phyloP scores from a whole-genome alignment of 2,329 filamentous ascomycete species.

The Fusarium sp. region DNA sequence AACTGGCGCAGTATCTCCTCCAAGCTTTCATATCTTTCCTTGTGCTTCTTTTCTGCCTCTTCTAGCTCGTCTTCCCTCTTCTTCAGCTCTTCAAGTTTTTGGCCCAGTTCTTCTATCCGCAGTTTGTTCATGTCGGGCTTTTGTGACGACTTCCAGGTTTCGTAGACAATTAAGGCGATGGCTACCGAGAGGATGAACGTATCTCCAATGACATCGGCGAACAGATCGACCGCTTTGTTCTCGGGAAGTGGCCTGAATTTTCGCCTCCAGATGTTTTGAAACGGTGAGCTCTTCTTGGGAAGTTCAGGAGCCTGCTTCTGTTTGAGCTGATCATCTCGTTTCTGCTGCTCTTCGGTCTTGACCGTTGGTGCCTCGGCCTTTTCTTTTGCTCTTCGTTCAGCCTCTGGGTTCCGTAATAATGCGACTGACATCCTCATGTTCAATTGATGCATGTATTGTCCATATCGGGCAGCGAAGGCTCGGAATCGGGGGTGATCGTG shows the following conservation, averaged over 20 bases:
- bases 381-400: slow-evolving; percentile 67
- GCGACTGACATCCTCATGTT: slow-evolving; percentile 73
- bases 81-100: slow-evolving; percentile 59
- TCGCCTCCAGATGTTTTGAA: slow-evolving; percentile 67
- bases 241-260: slow-evolving; percentile 72
- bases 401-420: slow-evolving; percentile 64
- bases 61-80: slow-evolving; percentile 60
- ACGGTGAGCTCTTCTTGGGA: slow-evolving; percentile 42
- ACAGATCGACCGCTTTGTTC: slow-evolving; percentile 71
- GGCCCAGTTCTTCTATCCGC: slow-evolving; percentile 60
- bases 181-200: slow-evolving; percentile 70
- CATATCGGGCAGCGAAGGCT: slow-evolving; percentile 67
- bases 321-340: slow-evolving; percentile 61
- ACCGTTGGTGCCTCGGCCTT: slow-evolving; percentile 71
- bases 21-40: slow-evolving; percentile 59
- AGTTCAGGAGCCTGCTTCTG: slow-evolving; percentile 47
- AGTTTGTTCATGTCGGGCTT: slow-evolving; percentile 69
- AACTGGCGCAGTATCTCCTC: slow-evolving; percentile 62
- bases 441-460: slow-evolving; percentile 71
- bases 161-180: slow-evolving; percentile 65
- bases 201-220: slow-evolving; percentile 72
- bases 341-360: slow-evolving; percentile 69
- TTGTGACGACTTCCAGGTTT: slow-evolving; percentile 66
- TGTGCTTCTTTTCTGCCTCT: slow-evolving; percentile 55
- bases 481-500: slow-evolving; percentile 72